A percentile compares a stretch with the other conserved stretches of the same genome.
Conservation (phyloP, 805 yeast species). For the Limtongozyma cylindracea region DNA sequence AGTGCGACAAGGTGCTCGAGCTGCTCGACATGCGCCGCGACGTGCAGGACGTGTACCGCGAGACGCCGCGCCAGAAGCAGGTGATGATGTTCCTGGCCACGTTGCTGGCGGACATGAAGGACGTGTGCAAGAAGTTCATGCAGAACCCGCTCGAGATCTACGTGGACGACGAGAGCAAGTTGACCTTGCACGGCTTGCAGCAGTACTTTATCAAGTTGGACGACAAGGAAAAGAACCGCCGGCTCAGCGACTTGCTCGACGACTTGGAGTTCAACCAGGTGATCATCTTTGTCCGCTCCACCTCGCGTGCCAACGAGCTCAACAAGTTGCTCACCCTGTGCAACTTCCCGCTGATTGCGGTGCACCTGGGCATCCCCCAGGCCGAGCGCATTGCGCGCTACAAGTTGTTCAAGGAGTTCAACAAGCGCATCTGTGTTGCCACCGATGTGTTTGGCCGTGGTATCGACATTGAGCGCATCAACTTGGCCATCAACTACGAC, state of each 20-base stretch:
- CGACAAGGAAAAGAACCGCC: conserved; percentile 84
- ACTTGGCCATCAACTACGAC: conserved; percentile 93
- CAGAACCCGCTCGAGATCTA: conserved; percentile 93
- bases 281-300: conserved; percentile 81
- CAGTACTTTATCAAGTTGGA: conserved; percentile 80
- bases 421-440: conserved; percentile 95
- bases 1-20: conserved; percentile 96
- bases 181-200: conserved; percentile 93
- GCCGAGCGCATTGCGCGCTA: conserved; percentile 95
- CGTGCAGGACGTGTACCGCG: conserved; percentile 92
- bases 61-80: conserved; percentile 95
- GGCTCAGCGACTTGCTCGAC: conserved; percentile 78
- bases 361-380: conserved; percentile 87
- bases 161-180: conserved; percentile 93
- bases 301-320: conserved; percentile 78
- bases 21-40: conserved; percentile 88
- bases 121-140: conserved; percentile 93
- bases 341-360: conserved; percentile 92
- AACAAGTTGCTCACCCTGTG: conserved; percentile 74
- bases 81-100: conserved; percentile 99
- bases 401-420: conserved; percentile 90
- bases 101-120: conserved; percentile 79
- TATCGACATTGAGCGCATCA: conserved; percentile 96
- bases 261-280: conserved; percentile 94
- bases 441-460: conserved; percentile 99